These are phyloP conservation scores for Beauveria rudraprayagi DNA, from an alignment of 2,329 filamentous ascomycete species.

Conservation along the genomic window DNA sequence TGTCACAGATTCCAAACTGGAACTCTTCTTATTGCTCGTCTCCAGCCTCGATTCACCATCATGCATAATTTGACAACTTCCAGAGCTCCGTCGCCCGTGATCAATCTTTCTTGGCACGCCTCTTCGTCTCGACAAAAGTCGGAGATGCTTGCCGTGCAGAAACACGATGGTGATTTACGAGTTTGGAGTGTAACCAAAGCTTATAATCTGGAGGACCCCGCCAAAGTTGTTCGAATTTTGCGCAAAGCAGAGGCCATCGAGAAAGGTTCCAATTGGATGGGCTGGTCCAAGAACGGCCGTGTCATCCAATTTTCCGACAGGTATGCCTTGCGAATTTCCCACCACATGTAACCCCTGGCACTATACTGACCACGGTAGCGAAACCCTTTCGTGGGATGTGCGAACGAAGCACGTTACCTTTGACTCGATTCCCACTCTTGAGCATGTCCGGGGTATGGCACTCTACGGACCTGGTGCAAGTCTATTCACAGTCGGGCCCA, in stretches of 20 bases:
- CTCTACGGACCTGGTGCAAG: constrained; percentile 86
- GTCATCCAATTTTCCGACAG: constrained; percentile 88
- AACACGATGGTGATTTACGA: constrained; percentile 80
- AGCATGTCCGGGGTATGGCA: constrained; percentile 72
- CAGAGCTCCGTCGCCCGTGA: constrained; percentile 75
- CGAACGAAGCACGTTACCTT: constrained; percentile 94
- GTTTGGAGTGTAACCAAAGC: constrained; percentile 95
- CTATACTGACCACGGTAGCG: constrained; percentile 43
- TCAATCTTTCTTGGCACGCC: constrained; percentile 87
- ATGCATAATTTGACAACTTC: constrained; percentile 85
- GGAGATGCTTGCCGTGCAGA: constrained; percentile 94
- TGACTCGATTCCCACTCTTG: constrained; percentile 77
- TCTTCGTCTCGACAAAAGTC: constrained; percentile 94
- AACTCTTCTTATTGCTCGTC: constrained; percentile 78
- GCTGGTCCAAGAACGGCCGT: constrained; percentile 95
- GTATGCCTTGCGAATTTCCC: constrained; percentile 47
- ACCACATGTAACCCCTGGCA: constrained; percentile 14
- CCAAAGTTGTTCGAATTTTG: constrained; percentile 81
- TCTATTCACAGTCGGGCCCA: constrained; percentile 81
- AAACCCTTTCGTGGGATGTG: constrained; percentile 94
- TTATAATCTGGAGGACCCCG: constrained; percentile 61
- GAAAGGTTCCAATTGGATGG: constrained; percentile 85
- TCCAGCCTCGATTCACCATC: constrained; percentile 90
- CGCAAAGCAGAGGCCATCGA: constrained; percentile 68
- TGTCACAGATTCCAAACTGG: constrained; percentile 78